Conservation (phyloP, 75 land plant species). For the Picea sitchensis region DNA sequence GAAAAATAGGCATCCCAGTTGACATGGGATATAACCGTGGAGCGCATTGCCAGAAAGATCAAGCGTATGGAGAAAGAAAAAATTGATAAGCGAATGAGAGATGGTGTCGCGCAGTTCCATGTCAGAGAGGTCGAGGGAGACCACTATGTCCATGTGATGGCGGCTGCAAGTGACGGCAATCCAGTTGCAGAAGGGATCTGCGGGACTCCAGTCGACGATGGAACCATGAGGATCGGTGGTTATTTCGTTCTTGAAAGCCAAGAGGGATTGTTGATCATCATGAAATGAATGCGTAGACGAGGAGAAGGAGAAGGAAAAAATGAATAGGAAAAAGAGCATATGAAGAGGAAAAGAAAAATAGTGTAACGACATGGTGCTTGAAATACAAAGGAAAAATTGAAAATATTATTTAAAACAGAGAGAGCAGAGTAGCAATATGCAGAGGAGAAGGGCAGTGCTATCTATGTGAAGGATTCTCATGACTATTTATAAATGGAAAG, state of each 20-base stretch:
- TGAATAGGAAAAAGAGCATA: too few relatives aligned
- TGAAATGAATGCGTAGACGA: neutral
- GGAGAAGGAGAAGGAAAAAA: too few relatives aligned
- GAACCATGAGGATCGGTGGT: conserved; percentile 12
- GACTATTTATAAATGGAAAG: too few relatives aligned
- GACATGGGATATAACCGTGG: conserved; percentile 21
- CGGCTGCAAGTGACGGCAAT: conserved; percentile 13
- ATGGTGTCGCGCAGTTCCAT: conserved; percentile 20
- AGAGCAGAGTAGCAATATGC: too few relatives aligned
- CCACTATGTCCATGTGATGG: conserved; percentile 2
- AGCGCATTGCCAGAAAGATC: conserved; percentile 15
- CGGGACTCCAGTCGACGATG: conserved; percentile 13
- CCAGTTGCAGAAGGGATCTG: conserved; percentile 8
- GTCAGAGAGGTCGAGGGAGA: conserved; percentile 20
- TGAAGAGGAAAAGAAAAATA: too few relatives aligned
- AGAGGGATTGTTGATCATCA: neutral
- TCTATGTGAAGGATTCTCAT: too few relatives aligned
- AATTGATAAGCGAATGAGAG: conserved; percentile 18
- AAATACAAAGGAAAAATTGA: too few relatives aligned
- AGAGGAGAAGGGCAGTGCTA: too few relatives aligned
- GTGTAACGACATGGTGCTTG: too few relatives aligned
- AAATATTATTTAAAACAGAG: too few relatives aligned
- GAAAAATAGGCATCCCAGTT: conserved; percentile 7
- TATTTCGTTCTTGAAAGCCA: conserved; percentile 23
- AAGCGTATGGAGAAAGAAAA: conserved; percentile 17